Evolutionary conservation across 2,329 filamentous ascomycete genomes (phyloP), one percentile per base, ranked within the genome.

Genomic region (Fonsecaea monophora): DNA sequence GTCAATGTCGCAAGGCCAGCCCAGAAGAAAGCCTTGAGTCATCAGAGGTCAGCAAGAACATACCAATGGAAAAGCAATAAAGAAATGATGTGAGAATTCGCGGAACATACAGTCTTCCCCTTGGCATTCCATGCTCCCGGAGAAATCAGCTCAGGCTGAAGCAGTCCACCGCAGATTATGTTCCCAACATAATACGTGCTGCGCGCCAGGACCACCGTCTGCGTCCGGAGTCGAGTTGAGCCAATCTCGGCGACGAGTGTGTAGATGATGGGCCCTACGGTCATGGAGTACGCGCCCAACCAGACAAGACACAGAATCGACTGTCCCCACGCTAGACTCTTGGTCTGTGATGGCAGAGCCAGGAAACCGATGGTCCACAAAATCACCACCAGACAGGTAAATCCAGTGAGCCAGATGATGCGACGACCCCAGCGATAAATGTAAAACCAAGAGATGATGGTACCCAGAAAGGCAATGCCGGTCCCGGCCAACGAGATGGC

Each of bases 381-480:
- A 35, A 75, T 71, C 32, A 74, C 60, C 13, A 71, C 69, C 60
- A 78, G 70, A 25, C 75, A 69, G 7, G 66, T 72, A 45, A 79
- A 65, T 0, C 77, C 60, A 81, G 73, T 56, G 12, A 80, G 68
- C 60, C 77, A 78, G 18, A 80, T 66, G 4, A 73, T 76, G 10
- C 78, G 70, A 30, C 75, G 74, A 53, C 77, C 78, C 60, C 78
- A 68, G 55, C 70, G 66, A 25, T 67, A 66, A 67, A 78, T 77
- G 12, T 75, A 66, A 55, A 75, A 73, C 73, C 76, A 78, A 4
- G 77, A 75, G 12, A 76, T 63, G 8, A 78, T 56, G 2, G 70
- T 72, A 10, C 76, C 77, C 15, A 77, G 35, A 84, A 93, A 92
- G 80, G 94, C 86, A 76, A 88, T 86, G n/a, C 81, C 83, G 71